A percentile compares a stretch with the other conserved stretches of the same genome.
Evolutionary conservation across 1,284 basidiomycete genomes (phyloP).

Genomic region (Inonotus obliquus): DNA sequence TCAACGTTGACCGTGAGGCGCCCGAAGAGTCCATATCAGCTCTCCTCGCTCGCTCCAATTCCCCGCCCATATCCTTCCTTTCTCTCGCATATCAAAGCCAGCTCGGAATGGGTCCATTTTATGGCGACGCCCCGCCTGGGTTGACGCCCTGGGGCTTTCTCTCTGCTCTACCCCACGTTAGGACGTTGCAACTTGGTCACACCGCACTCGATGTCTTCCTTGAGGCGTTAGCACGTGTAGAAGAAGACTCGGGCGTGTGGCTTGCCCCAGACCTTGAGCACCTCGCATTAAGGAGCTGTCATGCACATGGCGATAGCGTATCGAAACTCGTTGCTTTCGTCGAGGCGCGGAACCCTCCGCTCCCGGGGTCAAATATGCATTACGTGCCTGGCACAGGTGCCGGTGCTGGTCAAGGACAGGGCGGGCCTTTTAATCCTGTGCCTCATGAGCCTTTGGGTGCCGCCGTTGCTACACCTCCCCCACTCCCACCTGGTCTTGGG

Average conservation of each 20-base stretch:
- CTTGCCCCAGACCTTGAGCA: constrained; percentile 52
- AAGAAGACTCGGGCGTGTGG: constrained; percentile 43
- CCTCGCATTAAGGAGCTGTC: constrained; percentile 53
- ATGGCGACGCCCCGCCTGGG: constrained; percentile 32
- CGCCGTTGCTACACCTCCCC: constrained; percentile 29
- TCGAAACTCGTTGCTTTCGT: constrained; percentile 63
- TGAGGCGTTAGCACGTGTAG: constrained; percentile 47
- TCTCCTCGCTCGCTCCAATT: constrained; percentile 52
- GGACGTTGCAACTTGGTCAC: constrained; percentile 55
- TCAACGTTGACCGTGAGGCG: constrained; percentile 63
- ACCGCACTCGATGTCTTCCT: constrained; percentile 59
- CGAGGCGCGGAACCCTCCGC: constrained; percentile 55
- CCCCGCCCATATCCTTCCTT: constrained; percentile 50
- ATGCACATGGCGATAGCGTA: constrained; percentile 27
- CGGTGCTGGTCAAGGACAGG: neutral
- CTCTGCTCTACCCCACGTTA: constrained; percentile 41
- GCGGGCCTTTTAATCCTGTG: neutral
- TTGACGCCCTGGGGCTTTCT: constrained; percentile 49
- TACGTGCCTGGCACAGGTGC: neutral
- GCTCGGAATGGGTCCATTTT: constrained; percentile 29
- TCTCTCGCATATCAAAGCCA: constrained; percentile 47
- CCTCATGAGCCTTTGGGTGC: neutral
- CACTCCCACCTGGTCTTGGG: neutral
- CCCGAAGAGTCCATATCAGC: constrained; percentile 60
- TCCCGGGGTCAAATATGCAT: neutral